Percentiles rank a stretch among this genome's conserved stretches.
Conservation (phyloP, 2,329 filamentous ascomycete genomes). For the Neonectria punicea region DNA sequence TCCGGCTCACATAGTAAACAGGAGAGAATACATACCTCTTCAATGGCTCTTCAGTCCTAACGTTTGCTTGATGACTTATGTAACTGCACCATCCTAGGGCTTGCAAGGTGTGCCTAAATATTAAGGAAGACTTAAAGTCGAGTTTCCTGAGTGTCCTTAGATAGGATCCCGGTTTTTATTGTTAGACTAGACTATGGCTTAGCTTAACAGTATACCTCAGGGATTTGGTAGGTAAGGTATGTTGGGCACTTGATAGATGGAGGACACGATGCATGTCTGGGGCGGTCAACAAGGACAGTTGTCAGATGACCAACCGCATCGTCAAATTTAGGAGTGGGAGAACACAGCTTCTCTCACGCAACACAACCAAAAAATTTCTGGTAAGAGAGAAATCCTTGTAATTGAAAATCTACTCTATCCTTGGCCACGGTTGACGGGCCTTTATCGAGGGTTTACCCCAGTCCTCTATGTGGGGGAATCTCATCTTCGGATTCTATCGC, state of each 20-base stretch:
- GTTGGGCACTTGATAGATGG: neutral
- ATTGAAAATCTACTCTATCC: conserved; percentile 44
- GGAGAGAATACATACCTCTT: neutral
- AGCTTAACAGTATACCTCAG: no score
- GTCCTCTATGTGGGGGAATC: conserved; percentile 34
- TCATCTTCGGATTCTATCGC: conserved; percentile 33
- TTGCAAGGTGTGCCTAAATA: neutral
- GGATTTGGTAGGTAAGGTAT: no score
- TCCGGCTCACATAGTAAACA: neutral
- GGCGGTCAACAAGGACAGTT: neutral
- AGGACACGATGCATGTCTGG: neutral
- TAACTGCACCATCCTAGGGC: neutral
- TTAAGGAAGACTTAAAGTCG: no score
- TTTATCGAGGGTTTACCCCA: conserved; percentile 35
- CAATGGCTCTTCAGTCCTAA: neutral
- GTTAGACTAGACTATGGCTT: no score
- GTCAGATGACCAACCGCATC: neutral
- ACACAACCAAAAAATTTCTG: neutral
- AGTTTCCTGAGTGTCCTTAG: no score
- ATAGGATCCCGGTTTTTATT: no score
- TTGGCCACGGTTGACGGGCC: conserved; percentile 58
- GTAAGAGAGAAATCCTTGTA: conserved; percentile 31
- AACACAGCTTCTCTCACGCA: neutral
- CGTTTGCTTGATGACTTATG: neutral
- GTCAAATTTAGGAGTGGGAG: neutral